Evolutionary conservation across 2,329 filamentous ascomycete species (phyloP), one percentile per base, ranked within the genome.

Genomic region (Tolypocladium nubicola): DNA sequence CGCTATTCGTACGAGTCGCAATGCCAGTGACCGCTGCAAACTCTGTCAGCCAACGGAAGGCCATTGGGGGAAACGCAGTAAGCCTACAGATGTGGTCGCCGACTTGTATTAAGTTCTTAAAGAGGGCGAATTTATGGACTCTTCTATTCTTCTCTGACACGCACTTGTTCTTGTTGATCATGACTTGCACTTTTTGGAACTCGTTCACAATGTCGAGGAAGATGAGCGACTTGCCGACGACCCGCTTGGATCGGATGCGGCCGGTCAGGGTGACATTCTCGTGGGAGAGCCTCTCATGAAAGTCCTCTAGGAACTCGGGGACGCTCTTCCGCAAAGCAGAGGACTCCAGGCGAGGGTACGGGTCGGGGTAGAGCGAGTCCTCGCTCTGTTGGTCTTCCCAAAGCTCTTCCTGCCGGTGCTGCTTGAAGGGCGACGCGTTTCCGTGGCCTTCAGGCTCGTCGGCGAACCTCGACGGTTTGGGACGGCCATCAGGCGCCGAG

Each of bases 31-130:
- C 76, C 59, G 88, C 87, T 86, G 71, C 64, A 61, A 68, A 54
- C 10, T 49, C 21, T 55, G 60, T 65, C 61, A 66, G 63, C 60
- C 59, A 57, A 65, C 45, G 59, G 64, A 60, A 64, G 62, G 61
- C 61, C 63, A 60, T 60, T 62, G 58, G 54, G 57, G 50, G 58
- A 58, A 53, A 19, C 4, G 47, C 56, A 49, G 59, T 55, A 61
- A 78, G 67, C 87, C 75, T 79, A 90, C 88, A 86, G 68, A 93
- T 85, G 68, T 89, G 86, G 74, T 97, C 94, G 61, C 94, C 94
- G 64, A 88, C 83, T 63, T 88, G 83, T 53, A 92, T 78, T 56
- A 89, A 72, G 60, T 83, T 83, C 61, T 81, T 81, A 61, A 88
- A 81, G 43, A 80, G 70, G 65, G 82, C 86, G 64, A 86, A 85